phyloP scores from a whole-genome alignment of 1,284 basidiomycete genomes.

The Puccinia coronata region DNA sequence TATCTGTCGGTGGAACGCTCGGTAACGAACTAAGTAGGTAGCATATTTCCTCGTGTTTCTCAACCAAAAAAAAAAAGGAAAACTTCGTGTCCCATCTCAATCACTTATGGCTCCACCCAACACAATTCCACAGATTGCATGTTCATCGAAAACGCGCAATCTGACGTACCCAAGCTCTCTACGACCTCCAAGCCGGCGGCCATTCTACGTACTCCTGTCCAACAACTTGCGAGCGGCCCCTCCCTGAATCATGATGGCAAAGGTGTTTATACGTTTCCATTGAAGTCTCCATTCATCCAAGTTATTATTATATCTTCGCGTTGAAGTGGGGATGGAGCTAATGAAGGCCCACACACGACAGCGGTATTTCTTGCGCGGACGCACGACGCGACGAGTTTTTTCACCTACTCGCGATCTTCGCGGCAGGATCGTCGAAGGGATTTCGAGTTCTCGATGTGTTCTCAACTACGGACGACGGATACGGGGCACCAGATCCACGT shows the following conservation, averaged over 20 bases:
- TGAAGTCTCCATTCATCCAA: too few species aligned
- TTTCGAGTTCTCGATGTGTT: not conserved
- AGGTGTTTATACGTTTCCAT: not conserved
- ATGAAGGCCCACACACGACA: not conserved
- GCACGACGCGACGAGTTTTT: slow-evolving; percentile 38
- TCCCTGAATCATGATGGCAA: slow-evolving; percentile 13
- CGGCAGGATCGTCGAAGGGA: not conserved
- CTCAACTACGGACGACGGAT: not conserved
- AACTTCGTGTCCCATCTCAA: not conserved
- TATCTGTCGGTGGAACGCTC: not conserved
- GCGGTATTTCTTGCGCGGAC: slow-evolving; percentile 40
- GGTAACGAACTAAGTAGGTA: slow-evolving; percentile 36
- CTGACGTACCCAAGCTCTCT: slow-evolving; percentile 4
- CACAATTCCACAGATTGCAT: not conserved
- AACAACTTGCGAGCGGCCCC: slow-evolving; percentile 31
- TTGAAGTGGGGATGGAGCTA: too few species aligned
- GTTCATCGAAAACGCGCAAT: slow-evolving; percentile 9
- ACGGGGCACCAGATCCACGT: slow-evolving; percentile 10
- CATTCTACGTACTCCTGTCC: slow-evolving; percentile 37
- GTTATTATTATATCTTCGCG: too few species aligned
- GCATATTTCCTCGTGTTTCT: not conserved
- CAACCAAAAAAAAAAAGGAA: not conserved
- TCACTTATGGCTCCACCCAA: not conserved
- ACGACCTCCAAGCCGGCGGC: not conserved
- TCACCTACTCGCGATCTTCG: not conserved